Conservation (phyloP, 257 asterid species). For the Salvia rosmarinus region DNA sequence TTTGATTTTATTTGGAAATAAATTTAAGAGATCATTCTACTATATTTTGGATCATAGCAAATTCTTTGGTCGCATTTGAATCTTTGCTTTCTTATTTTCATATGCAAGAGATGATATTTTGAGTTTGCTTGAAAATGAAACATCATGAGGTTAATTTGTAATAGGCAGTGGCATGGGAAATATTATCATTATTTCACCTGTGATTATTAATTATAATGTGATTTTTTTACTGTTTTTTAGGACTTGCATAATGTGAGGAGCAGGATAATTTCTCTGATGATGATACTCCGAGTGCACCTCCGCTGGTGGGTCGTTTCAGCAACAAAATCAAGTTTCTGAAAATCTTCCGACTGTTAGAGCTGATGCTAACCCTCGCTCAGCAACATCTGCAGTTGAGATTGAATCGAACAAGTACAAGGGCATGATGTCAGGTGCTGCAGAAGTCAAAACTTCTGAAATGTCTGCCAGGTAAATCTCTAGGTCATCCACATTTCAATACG, state of each 20-base stretch:
- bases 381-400: slow-evolving; percentile 39
- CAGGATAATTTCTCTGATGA: slow-evolving; percentile 44
- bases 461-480: slow-evolving; percentile 52
- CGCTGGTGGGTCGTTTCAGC: slow-evolving; percentile 46
- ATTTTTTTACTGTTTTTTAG: slow-evolving; percentile 34
- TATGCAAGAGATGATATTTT: neutral
- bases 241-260: slow-evolving; percentile 34
- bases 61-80: neutral
- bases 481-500: neutral
- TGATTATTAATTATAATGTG: slow-evolving; percentile 8
- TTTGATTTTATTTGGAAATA: neutral
- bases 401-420: slow-evolving; percentile 41
- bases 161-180: neutral
- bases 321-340: slow-evolving; percentile 44
- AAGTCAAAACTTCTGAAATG: slow-evolving; percentile 47
- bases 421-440: slow-evolving; percentile 35
- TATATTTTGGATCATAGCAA: neutral
- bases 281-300: slow-evolving; percentile 87
- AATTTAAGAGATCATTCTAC: neutral
- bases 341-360: slow-evolving; percentile 37
- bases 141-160: neutral
- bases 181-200: neutral
- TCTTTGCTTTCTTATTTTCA: neutral
- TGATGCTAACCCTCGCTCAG: slow-evolving; percentile 36
- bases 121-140: neutral